Evolutionary conservation across 768 basidiomycete genomes (phyloP).

Genomic region (Pisolithus tinctorius): DNA sequence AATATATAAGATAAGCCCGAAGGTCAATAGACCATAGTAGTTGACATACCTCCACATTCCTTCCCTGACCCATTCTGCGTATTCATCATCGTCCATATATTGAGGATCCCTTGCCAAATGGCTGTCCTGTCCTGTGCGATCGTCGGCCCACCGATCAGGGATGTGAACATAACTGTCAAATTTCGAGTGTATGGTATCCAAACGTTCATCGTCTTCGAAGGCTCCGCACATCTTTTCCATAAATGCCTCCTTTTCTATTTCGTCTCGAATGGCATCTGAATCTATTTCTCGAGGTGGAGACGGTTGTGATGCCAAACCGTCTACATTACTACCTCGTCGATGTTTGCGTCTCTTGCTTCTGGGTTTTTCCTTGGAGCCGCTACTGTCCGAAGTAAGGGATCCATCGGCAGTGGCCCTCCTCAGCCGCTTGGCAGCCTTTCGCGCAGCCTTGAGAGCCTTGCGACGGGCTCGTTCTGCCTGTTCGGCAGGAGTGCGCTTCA

Average conservation of each 20-base stretch:
- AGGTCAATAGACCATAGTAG: constrained; percentile 1
- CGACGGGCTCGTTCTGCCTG: constrained; percentile 36
- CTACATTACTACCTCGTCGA: constrained; percentile 1
- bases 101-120: constrained; percentile 36
- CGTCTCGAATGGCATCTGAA: constrained; percentile 43
- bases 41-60: constrained; percentile 77
- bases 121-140: constrained; percentile 33
- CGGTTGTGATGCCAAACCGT: constrained; percentile 18
- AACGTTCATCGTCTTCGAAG: constrained; percentile 63
- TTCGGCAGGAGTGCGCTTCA: constrained; percentile 62
- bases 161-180: constrained; percentile 68
- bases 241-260: constrained; percentile 61
- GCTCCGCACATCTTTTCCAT: constrained; percentile 69
- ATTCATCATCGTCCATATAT: constrained; percentile 79
- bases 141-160: constrained; percentile 59
- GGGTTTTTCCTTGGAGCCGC: constrained; percentile 8
- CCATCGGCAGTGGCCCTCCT: constrained; percentile 16
- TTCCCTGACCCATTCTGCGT: constrained; percentile 77
- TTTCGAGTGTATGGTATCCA: constrained; percentile 55
- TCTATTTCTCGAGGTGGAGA: constrained; percentile 30
- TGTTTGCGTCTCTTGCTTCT: constrained; percentile 8
- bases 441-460: constrained; percentile 45
- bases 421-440: constrained; percentile 35
- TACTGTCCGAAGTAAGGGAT: constrained; percentile 15
- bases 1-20: background rate